Conservation (phyloP, 2,329 filamentous ascomycete genomes). For the Blastomyces emzantsi region DNA sequence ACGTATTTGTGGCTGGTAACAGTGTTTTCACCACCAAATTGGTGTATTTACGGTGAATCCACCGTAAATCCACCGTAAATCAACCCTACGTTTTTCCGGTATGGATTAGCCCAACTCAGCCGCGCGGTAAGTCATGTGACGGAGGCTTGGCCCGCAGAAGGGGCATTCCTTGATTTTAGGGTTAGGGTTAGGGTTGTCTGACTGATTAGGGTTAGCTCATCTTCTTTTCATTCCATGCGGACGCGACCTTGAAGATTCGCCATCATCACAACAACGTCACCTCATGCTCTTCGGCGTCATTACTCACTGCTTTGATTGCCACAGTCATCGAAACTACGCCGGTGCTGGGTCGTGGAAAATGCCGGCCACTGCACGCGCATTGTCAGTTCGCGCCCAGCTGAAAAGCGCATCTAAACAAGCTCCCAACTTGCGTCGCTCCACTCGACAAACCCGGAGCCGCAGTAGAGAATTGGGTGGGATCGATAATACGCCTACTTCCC, state of each 20-base stretch:
- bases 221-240: neutral
- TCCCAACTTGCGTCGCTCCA: neutral
- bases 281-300: neutral
- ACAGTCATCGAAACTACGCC: neutral
- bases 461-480: slow-evolving; percentile 7
- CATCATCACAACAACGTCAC: neutral
- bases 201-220: neutral
- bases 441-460: slow-evolving; percentile 6
- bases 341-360: neutral
- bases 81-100: no score
- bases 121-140: no score
- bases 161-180: neutral
- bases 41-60: no score
- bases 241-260: neutral
- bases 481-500: neutral
- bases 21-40: no score
- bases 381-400: neutral
- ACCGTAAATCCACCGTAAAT: no score
- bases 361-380: neutral
- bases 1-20: no score
- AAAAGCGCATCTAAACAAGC: slow-evolving; percentile 5
- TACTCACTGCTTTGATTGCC: neutral
- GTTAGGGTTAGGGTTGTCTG: slow-evolving; percentile 11
- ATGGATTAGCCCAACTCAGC: no score
- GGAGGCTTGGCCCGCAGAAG: no score